phyloP scores from a whole-genome alignment of 306 rosid species.

The Lotus japonicus region DNA sequence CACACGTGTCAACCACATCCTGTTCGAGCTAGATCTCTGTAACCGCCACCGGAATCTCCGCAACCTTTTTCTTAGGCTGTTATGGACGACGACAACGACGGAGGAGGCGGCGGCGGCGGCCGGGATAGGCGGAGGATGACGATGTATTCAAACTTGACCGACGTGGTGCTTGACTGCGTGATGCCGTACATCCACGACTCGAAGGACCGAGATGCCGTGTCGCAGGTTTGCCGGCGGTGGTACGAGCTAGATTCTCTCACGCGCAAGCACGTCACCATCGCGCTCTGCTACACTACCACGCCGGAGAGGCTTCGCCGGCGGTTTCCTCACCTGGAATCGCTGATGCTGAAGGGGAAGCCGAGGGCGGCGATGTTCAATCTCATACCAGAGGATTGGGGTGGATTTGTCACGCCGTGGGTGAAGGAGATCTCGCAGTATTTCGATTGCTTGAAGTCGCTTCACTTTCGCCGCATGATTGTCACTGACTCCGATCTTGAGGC shows the following conservation, averaged over 20 bases:
- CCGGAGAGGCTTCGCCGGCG: conserved; percentile 65
- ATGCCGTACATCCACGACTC: conserved; percentile 80
- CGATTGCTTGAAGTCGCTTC: conserved; percentile 61
- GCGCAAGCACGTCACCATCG: conserved; percentile 91
- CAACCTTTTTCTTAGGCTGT: not conserved
- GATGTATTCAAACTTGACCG: conserved; percentile 51
- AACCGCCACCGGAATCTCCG: not conserved
- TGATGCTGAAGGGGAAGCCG: conserved; percentile 85
- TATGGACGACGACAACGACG: conserved; percentile 4
- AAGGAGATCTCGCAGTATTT: conserved; percentile 52
- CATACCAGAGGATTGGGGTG: conserved; percentile 98
- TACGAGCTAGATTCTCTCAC: conserved; percentile 81
- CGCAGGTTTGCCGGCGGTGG: conserved; percentile 84
- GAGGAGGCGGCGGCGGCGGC: not conserved
- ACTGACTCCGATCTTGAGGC: conserved; percentile 71
- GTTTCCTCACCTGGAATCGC: conserved; percentile 68
- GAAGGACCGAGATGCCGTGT: conserved; percentile 69
- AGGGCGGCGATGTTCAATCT: conserved; percentile 94
- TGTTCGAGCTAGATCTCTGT: not conserved
- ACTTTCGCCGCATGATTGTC: conserved; percentile 92
- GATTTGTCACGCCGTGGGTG: conserved; percentile 82
- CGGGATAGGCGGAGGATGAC: no score
- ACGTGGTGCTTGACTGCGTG: conserved; percentile 59
- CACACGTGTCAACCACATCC: not conserved
- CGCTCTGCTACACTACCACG: conserved; percentile 82